A percentile compares a stretch with the other conserved stretches of the same genome.
Conservation (phyloP, 805 yeast genomes). For the Wickerhamomyces mucosus region DNA sequence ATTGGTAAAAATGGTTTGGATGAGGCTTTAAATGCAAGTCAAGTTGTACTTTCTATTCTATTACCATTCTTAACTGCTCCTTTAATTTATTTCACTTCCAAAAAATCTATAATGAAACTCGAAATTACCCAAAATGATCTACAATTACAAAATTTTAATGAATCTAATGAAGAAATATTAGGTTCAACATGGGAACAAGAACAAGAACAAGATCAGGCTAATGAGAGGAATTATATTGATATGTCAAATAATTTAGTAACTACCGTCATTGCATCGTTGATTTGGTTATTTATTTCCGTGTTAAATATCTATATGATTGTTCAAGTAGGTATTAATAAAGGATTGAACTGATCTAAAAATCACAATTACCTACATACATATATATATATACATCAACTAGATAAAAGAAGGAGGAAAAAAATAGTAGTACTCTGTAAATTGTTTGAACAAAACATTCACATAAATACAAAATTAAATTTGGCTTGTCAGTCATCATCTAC, state of each 20-base stretch:
- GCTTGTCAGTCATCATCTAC: too few species aligned
- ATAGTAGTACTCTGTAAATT: too few species aligned
- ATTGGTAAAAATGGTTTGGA: slow-evolving; percentile 70
- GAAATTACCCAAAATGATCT: slow-evolving; percentile 22
- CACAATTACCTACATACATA: too few species aligned
- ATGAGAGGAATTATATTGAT: slow-evolving; percentile 22
- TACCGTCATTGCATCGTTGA: slow-evolving; percentile 36
- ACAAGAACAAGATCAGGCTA: slow-evolving; percentile 9
- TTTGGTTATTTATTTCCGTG: slow-evolving; percentile 68
- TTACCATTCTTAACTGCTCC: slow-evolving; percentile 84
- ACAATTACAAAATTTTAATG: slow-evolving; percentile 3
- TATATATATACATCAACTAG: too few species aligned
- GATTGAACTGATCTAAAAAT: too few species aligned
- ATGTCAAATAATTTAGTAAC: slow-evolving; percentile 58
- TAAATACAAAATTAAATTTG: too few species aligned
- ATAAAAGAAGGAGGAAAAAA: too few species aligned
- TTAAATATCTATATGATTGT: slow-evolving; percentile 60
- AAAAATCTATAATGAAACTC: slow-evolving; percentile 57
- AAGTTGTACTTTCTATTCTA: slow-evolving; percentile 72
- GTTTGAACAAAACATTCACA: too few species aligned
- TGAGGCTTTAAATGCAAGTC: slow-evolving; percentile 72
- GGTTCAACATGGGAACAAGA: slow-evolving; percentile 6
- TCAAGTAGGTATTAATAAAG: slow-evolving; percentile 23
- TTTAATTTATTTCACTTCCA: slow-evolving; percentile 70
- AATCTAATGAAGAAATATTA: slow-evolving; percentile 1